phyloP scores from a whole-genome alignment of 176 grass and related monocot species.

The Oryza australiensis region DNA sequence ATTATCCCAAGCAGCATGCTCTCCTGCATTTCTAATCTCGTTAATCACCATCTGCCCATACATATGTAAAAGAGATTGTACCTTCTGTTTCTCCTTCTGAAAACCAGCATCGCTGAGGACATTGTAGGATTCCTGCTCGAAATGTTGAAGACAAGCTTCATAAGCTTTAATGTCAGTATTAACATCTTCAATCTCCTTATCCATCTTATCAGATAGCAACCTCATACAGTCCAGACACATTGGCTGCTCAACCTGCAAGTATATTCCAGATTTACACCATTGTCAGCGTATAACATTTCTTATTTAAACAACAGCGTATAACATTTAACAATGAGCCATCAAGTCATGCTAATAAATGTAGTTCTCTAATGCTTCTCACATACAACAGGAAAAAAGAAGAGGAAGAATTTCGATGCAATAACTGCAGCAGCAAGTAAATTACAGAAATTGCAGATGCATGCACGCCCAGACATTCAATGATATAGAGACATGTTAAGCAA shows the following conservation, averaged over 20 bases:
- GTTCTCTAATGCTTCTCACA: neutral
- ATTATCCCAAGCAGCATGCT: neutral
- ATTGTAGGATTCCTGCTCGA: constrained; percentile 64
- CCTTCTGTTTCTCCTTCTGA: constrained; percentile 85
- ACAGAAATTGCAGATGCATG: neutral
- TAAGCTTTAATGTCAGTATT: constrained; percentile 90
- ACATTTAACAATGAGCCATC: neutral
- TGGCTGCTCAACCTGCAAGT: constrained; percentile 88
- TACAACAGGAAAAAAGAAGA: neutral
- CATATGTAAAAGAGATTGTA: constrained; percentile 20
- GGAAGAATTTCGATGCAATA: neutral
- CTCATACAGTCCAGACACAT: constrained; percentile 96
- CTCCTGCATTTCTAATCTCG: neutral
- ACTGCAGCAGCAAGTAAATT: neutral
- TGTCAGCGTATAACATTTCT: neutral
- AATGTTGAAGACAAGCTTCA: constrained; percentile 70
- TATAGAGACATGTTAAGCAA: constrained; percentile 2
- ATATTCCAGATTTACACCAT: constrained; percentile 15
- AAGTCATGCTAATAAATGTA: neutral
- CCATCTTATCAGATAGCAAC: constrained; percentile 92
- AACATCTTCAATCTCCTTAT: constrained; percentile 89
- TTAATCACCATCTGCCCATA: neutral
- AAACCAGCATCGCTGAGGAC: constrained; percentile 82
- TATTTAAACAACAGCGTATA: too few relatives aligned
- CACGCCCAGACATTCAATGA: neutral